These are phyloP conservation scores for Ustanciosporium gigantosporum DNA, from an alignment of 1,284 basidiomycete genomes.

Conservation along the genomic window DNA sequence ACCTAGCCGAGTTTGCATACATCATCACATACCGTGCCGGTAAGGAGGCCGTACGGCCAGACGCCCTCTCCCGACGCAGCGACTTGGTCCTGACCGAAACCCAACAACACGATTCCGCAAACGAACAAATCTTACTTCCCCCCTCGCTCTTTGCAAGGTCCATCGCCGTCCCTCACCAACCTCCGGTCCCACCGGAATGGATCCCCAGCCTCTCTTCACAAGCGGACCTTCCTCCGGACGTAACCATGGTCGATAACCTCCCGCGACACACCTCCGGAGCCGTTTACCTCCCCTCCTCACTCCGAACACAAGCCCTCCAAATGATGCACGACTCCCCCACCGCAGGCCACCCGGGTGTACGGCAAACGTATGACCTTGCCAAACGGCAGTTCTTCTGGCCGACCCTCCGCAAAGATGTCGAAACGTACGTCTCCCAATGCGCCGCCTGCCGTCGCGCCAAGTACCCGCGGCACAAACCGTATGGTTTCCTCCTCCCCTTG, in stretches of 20 bases:
- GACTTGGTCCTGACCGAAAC: not conserved
- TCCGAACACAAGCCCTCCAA: not conserved
- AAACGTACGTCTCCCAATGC: conserved; percentile 63
- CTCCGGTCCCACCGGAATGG: no score
- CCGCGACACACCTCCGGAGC: not conserved
- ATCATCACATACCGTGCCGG: not conserved
- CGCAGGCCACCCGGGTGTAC: conserved; percentile 2
- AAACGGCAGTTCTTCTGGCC: conserved; percentile 61
- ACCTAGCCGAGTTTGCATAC: not conserved
- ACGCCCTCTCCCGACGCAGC: not conserved
- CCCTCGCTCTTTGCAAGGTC: not conserved
- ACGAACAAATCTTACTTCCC: not conserved
- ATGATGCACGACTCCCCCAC: not conserved
- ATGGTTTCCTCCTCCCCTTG: conserved; percentile 62
- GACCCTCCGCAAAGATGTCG: conserved; percentile 57
- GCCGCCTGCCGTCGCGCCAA: conserved; percentile 63
- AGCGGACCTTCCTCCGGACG: not conserved
- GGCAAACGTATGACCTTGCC: conserved; percentile 23
- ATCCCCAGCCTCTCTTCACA: no score
- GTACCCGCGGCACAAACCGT: conserved; percentile 21
- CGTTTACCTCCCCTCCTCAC: not conserved
- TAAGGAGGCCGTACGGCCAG: not conserved
- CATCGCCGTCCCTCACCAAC: not conserved
- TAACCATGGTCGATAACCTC: no score
- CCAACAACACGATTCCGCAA: not conserved